Evolutionary conservation across 495 filamentous ascomycete species (phyloP).

Genomic region (Trichodelitschia bisporula): DNA sequence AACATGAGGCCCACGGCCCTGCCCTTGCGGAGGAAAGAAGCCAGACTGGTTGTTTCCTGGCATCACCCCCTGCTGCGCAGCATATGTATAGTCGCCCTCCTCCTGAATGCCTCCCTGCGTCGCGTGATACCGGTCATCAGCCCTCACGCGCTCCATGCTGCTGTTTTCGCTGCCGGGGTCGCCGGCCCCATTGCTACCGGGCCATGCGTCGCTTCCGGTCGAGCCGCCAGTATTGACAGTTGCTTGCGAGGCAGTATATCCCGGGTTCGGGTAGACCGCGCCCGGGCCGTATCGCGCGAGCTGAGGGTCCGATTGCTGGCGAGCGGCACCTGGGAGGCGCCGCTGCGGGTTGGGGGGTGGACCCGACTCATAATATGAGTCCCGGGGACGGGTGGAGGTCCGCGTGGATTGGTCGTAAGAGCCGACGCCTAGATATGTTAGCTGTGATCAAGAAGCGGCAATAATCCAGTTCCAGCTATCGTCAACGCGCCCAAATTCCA

Average conservation of each 20-base stretch:
- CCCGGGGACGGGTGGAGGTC: neutral
- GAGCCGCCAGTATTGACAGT: conserved; percentile 52
- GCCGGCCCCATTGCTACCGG: conserved; percentile 54
- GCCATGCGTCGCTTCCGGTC: conserved; percentile 44
- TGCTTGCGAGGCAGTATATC: conserved; percentile 58
- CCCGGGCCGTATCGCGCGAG: conserved; percentile 16
- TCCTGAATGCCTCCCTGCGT: no score
- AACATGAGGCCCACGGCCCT: no score
- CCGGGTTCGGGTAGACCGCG: conserved; percentile 34
- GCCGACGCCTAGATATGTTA: neutral
- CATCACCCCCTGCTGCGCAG: no score
- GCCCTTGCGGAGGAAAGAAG: no score
- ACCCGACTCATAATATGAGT: neutral
- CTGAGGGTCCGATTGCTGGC: conserved; percentile 8
- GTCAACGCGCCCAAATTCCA: no score
- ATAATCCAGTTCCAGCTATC: no score
- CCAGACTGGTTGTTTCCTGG: no score
- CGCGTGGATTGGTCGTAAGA: neutral
- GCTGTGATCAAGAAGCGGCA: no score
- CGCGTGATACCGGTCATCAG: no score
- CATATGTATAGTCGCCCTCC: no score
- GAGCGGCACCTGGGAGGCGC: conserved; percentile 20
- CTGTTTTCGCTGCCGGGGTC: conserved; percentile 84
- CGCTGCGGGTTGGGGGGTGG: conserved; percentile 9
- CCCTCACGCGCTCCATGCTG: no score